Evolutionary conservation across 2,329 filamentous ascomycete species (phyloP), one percentile per base, ranked within the genome.

Genomic region (Blastomyces parvus): DNA sequence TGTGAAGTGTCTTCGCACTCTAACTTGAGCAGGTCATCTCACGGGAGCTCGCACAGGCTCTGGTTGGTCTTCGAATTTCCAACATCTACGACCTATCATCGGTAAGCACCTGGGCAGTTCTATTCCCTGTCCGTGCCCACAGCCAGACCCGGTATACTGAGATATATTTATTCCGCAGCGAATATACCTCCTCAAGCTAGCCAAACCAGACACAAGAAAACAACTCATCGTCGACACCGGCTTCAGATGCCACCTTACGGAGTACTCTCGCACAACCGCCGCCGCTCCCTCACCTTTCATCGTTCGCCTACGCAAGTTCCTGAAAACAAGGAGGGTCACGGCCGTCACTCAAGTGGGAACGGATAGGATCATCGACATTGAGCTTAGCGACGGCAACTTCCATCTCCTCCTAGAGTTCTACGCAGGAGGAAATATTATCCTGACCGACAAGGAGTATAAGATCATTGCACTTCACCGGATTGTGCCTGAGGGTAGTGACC

Each of bases 21-120:
- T 33, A 19, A 11, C 30, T 59, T 30, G 11, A n/a, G 22, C 72
- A 96, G 90, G 91, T 96, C 77, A 95, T 97, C 73, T 89, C 91
- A 63, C 90, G 96, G 74, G 94, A 99, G 83, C 88, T 99, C 66
- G 88, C 91, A 64, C 81, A 84, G 66, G 84, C 83, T 67, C 83
- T 99, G 62, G 85, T 88, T 64, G 85, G 86, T 64, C 82, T 97
- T 66, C 89, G 94, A 67, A 84, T 97, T 60, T 86, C 90, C 66
- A 99, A 99, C 74, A 88, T 97, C 74, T 97, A 99, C 79, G 94
- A 99, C 75, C 85, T 99, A 64, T 96, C 91, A 66, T 91, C 91
- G 67, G 82, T 84, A 78, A 42, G 78, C n/a, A n/a, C n/a, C n/a
- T n/a, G n/a, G n/a, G n/a, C 61, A 46, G 33, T 11, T 14, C 17